These are phyloP conservation scores for Poronia punctata DNA, from an alignment of 495 filamentous ascomycete species.

Conservation along the genomic window DNA sequence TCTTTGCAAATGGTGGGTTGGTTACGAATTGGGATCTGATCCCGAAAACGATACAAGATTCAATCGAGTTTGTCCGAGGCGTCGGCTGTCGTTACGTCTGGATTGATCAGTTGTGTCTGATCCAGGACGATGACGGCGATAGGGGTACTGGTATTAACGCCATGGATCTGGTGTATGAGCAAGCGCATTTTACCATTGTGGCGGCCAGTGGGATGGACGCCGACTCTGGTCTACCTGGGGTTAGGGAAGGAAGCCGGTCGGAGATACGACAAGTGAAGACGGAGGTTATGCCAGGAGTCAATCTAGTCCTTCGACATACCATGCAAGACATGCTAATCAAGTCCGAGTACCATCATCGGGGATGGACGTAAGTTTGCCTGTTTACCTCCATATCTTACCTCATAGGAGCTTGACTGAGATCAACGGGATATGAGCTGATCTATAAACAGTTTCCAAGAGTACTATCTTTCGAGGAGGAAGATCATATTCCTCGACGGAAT, in stretches of 20 bases:
- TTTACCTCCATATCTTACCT: neutral
- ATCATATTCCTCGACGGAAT: conserved; percentile 25
- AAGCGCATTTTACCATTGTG: conserved; percentile 14
- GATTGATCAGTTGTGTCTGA: conserved; percentile 26
- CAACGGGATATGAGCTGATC: conserved; percentile 7
- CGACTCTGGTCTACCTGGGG: conserved; percentile 23
- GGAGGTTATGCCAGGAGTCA: conserved; percentile 2
- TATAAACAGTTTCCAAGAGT: conserved; percentile 25
- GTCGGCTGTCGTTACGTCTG: conserved; percentile 26
- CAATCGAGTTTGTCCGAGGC: conserved; percentile 18
- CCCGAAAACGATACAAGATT: conserved; percentile 19
- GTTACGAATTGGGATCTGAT: conserved; percentile 7
- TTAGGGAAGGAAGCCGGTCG: conserved; percentile 10
- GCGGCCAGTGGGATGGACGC: conserved; percentile 23
- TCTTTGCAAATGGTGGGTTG: conserved; percentile 7
- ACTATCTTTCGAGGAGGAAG: conserved; percentile 23
- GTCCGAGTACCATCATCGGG: conserved; percentile 7
- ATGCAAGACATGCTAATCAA: conserved; percentile 8
- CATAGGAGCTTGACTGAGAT: no score
- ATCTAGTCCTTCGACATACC: conserved; percentile 1
- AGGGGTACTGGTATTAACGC: conserved; percentile 4
- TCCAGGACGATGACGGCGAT: conserved; percentile 6
- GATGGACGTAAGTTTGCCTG: conserved; percentile 7
- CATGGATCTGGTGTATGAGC: conserved; percentile 11
- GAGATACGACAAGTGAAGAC: neutral